phyloP scores from a whole-genome alignment of 148 eudicot genomes.

The Fagopyrum esculentum region DNA sequence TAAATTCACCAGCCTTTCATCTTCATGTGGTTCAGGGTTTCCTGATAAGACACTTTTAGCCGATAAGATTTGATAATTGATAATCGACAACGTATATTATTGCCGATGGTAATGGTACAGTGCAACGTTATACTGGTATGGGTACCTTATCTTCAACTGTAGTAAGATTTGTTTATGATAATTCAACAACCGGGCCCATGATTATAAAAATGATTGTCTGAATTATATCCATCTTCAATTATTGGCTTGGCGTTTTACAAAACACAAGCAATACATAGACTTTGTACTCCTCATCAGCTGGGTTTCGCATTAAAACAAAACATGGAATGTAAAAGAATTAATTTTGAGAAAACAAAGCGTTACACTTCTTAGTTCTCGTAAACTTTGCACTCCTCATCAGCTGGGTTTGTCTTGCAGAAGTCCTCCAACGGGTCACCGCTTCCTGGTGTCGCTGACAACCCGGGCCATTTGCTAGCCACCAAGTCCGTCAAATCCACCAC shows the following conservation, averaged over 20 bases:
- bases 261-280: background rate
- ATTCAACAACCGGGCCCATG: background rate
- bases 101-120: background rate
- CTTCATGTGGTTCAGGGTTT: background rate
- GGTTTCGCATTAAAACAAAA: background rate
- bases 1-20: background rate
- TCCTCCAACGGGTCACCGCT: constrained; percentile 97
- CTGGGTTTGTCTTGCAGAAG: constrained; percentile 82
- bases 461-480: constrained; percentile 92
- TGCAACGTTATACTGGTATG: background rate
- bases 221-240: constrained; percentile 6
- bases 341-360: background rate
- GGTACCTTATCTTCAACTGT: background rate
- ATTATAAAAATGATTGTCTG: background rate
- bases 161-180: background rate
- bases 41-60: too few species aligned
- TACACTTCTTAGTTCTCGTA: constrained; percentile 32
- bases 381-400: constrained; percentile 95
- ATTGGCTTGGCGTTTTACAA: background rate
- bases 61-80: background rate
- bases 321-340: background rate
- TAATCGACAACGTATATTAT: background rate
- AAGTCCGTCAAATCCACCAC: constrained; percentile 97
- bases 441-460: constrained; percentile 29
- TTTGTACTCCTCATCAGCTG: too few species aligned